Base-by-base conservation (phyloP, 768 basidiomycete species). In the Hericium erinaceus region DNA sequence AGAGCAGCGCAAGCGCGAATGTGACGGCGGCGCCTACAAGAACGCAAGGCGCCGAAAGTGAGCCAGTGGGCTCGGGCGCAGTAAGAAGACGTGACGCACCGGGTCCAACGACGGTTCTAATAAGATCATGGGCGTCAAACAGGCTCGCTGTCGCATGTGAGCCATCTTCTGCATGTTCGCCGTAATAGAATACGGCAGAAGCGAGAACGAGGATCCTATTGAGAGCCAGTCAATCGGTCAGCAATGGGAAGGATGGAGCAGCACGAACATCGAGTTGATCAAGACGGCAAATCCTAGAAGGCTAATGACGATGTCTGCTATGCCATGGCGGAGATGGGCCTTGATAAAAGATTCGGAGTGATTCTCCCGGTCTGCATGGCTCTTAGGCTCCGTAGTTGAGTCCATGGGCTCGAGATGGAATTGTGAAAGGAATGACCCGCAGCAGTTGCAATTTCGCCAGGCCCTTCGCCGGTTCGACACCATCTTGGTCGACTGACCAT, bases 281-380 rank as follows among this genome's bases (percentile, higher is more conserved):
- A 91, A 72, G 16, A 95, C 82, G 0, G 95, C 94, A 65, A 95
- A 84, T 0, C 89, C 87, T 33, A 95, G 75, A 41, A 98, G 72
- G 64, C 82, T 84, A 33, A 75, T 66, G 22, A 83, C 77, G 13
- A 93, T 74, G 65, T 95, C 88, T 54, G 80, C 71, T 64, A 80
- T 78, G 0, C 80, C 81, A 58, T 89, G 85, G 58, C 77, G 78
- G 26, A 90, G 69, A 67, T 91, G 88, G 0, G 82, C 77, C 26
- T 67, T 73, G 20, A 89, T 71, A 58, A 89, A 85, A 39, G 64
- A 66, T 15, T 79, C 71, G 0, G 77, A 59, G 61, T 82, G 82
- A 64, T 87, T 85, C 61, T 81, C 73, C 61, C 77, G 71, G 39
- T 88, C 81, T 1, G 56, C 54, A 44, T 67, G 64, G 24, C 28